Conservation (phyloP, 2,329 filamentous ascomycete genomes). For the Pezicula radicicola region DNA sequence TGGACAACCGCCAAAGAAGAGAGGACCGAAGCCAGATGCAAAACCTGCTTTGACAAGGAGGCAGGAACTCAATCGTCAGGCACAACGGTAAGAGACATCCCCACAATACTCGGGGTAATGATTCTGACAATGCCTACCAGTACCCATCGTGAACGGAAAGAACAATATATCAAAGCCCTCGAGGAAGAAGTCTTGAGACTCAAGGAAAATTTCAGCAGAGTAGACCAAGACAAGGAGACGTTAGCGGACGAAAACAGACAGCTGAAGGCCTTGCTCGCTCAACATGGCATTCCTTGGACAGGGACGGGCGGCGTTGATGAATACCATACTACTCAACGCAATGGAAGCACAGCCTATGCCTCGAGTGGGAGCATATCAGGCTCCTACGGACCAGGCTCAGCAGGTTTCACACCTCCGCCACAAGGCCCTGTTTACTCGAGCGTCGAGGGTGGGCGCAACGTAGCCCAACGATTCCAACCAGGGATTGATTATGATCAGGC, state of each 20-base stretch:
- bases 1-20: constrained; percentile 80
- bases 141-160: constrained; percentile 94
- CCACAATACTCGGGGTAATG: background rate
- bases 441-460: constrained; percentile 15
- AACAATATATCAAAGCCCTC: constrained; percentile 90
- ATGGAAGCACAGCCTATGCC: constrained; percentile 44
- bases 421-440: constrained; percentile 3
- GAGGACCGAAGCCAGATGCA: constrained; percentile 94
- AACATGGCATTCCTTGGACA: constrained; percentile 45
- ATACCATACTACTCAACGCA: constrained; percentile 30
- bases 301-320: constrained; percentile 28
- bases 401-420: constrained; percentile 25
- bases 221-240: constrained; percentile 72
- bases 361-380: constrained; percentile 58
- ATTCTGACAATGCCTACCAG: constrained; percentile 42
- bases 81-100: constrained; percentile 68
- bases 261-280: constrained; percentile 56
- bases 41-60: constrained; percentile 89
- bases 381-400: constrained; percentile 52
- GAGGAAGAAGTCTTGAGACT: constrained; percentile 88
- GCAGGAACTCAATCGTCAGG: constrained; percentile 93
- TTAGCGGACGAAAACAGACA: constrained; percentile 77
- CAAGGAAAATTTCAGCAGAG: constrained; percentile 77
- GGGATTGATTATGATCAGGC: constrained; percentile 73
- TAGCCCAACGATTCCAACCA: constrained; percentile 25